Evolutionary conservation across 345 rosid genomes (phyloP).

Genomic region (Erysimum cheiranthoides): DNA sequence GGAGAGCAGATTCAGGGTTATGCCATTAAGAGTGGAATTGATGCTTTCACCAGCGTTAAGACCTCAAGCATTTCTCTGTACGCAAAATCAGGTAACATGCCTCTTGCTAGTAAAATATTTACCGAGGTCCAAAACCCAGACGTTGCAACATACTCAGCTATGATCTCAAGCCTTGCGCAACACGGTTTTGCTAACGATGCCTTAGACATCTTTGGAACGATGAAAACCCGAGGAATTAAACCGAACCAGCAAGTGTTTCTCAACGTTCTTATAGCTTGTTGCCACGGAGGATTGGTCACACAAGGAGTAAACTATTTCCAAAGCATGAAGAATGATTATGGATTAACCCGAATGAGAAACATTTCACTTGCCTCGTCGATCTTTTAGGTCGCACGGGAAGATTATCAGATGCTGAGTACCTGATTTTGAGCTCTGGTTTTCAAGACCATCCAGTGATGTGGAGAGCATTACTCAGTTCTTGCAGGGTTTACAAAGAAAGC

Average conservation of each 20-base stretch:
- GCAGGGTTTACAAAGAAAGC: slow-evolving; percentile 51
- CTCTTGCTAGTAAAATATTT: slow-evolving; percentile 41
- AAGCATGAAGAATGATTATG: slow-evolving; percentile 49
- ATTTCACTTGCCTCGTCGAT: slow-evolving; percentile 58
- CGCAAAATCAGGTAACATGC: slow-evolving; percentile 58
- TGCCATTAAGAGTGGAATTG: slow-evolving; percentile 52
- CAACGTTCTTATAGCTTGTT: slow-evolving; percentile 58
- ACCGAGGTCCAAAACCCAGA: slow-evolving; percentile 52
- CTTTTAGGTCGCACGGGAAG: slow-evolving; percentile 55
- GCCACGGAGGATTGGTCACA: slow-evolving; percentile 58
- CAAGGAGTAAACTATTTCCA: slow-evolving; percentile 53
- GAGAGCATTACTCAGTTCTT: slow-evolving; percentile 61
- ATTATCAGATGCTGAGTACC: slow-evolving; percentile 52
- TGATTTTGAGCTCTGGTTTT: slow-evolving; percentile 51
- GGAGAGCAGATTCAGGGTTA: slow-evolving; percentile 60
- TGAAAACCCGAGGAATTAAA: slow-evolving; percentile 43
- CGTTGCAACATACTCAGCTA: slow-evolving; percentile 59
- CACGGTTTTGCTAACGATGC: slow-evolving; percentile 57
- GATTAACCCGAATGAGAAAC: slow-evolving; percentile 47
- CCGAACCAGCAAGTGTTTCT: slow-evolving; percentile 56
- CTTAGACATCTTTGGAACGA: slow-evolving; percentile 48
- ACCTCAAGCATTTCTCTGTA: slow-evolving; percentile 59
- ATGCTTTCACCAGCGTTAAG: slow-evolving; percentile 53
- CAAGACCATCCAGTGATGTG: slow-evolving; percentile 57
- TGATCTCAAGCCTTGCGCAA: slow-evolving; percentile 58